These are phyloP conservation scores for Mortierella sp. DNA, from an alignment of 371 early-diverging fungal genomes.

Conservation along the genomic window DNA sequence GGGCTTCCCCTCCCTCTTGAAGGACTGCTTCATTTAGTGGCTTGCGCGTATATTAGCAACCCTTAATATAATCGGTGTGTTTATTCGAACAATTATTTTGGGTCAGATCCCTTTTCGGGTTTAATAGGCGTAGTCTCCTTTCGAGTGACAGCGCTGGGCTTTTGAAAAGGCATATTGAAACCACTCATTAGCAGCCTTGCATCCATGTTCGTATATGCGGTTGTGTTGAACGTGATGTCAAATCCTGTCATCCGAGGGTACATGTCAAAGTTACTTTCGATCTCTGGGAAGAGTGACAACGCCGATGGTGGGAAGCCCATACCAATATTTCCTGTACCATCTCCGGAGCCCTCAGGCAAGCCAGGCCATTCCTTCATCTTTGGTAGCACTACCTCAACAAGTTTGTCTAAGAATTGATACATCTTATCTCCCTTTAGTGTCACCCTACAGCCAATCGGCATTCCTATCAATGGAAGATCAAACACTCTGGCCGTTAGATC, in stretches of 20 bases:
- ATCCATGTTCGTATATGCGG: slow-evolving; percentile 84
- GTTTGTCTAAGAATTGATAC: slow-evolving; percentile 95
- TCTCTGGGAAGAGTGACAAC: slow-evolving; percentile 94
- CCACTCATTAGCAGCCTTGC: slow-evolving; percentile 90
- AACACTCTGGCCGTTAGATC: background rate
- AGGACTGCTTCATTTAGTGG: slow-evolving; percentile 7
- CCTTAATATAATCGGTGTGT: slow-evolving; percentile 7
- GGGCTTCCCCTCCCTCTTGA: background rate
- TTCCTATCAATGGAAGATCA: slow-evolving; percentile 63
- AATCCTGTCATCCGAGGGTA: slow-evolving; percentile 92
- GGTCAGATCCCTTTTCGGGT: background rate
- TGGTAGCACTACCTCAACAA: slow-evolving; percentile 94
- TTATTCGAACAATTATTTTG: background rate
- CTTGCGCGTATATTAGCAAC: background rate
- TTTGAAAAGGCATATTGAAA: slow-evolving; percentile 88
- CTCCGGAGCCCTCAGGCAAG: slow-evolving; percentile 79
- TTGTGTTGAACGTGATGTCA: slow-evolving; percentile 87
- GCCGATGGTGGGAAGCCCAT: slow-evolving; percentile 88
- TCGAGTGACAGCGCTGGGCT: slow-evolving; percentile 10
- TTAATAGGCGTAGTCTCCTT: slow-evolving; percentile 7
- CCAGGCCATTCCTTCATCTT: slow-evolving; percentile 95
- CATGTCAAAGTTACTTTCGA: slow-evolving; percentile 94
- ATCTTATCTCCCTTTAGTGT: slow-evolving; percentile 86
- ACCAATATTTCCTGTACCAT: slow-evolving; percentile 87
- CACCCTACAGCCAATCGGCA: slow-evolving; percentile 91